phyloP scores from a whole-genome alignment of 2,329 filamentous ascomycete genomes.

The Trichoderma polysporum region DNA sequence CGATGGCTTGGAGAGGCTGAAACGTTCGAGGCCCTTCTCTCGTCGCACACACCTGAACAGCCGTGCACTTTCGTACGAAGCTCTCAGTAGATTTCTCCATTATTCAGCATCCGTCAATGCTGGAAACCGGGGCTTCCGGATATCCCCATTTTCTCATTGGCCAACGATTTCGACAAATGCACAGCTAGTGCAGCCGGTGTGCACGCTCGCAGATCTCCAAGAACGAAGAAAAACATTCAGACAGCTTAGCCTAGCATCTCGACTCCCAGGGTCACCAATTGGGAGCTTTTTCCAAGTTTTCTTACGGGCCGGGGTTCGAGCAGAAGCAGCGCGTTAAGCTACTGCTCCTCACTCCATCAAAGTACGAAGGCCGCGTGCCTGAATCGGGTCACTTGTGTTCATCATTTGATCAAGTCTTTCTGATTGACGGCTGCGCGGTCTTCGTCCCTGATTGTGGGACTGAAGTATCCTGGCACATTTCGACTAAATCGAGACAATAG shows the following conservation, averaged over 20 bases:
- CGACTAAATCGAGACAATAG: not conserved
- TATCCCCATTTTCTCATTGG: constrained; percentile 2
- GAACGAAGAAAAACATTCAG: not conserved
- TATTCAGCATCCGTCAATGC: not conserved
- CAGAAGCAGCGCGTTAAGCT: not conserved
- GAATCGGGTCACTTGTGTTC: not conserved
- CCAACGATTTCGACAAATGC: not conserved
- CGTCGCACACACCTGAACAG: not conserved
- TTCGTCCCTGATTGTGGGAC: not conserved
- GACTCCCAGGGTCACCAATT: not conserved
- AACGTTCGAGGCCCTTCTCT: constrained; percentile 12
- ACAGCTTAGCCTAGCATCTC: not conserved
- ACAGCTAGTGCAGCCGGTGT: not conserved
- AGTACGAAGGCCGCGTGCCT: not conserved
- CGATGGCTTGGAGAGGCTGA: not conserved
- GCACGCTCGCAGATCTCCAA: not conserved
- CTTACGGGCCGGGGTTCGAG: not conserved
- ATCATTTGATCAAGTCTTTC: not conserved
- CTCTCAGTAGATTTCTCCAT: not conserved
- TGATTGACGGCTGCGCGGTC: too few species aligned
- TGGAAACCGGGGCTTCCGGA: constrained; percentile 12
- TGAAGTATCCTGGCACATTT: not conserved
- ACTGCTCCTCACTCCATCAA: not conserved
- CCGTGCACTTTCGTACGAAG: not conserved
- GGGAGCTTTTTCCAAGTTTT: not conserved